Evolutionary conservation across 2,329 filamentous ascomycete species (phyloP).

Genomic region (Curvularia lunata): DNA sequence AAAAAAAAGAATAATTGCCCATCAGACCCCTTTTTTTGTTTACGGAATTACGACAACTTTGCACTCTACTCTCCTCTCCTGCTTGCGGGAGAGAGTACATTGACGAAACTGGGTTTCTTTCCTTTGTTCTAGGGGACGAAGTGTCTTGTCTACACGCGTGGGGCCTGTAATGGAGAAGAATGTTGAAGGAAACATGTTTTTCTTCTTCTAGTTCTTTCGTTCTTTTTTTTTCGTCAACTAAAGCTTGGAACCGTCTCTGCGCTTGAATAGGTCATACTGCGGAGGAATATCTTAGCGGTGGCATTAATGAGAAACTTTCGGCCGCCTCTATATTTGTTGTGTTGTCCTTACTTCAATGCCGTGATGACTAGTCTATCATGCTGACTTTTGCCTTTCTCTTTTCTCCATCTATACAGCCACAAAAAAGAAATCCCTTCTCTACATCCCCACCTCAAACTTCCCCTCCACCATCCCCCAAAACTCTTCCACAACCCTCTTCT

Average conservation of each 20-base stretch:
- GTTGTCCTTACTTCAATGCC: not conserved
- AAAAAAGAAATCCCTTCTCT: not conserved
- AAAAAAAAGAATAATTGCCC: not conserved
- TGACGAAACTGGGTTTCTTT: constrained; percentile 46
- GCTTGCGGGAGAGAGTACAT: constrained; percentile 43
- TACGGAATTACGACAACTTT: constrained; percentile 18
- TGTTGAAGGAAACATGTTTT: constrained; percentile 10
- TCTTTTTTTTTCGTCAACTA: not conserved
- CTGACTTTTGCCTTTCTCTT: not conserved
- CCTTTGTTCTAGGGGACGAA: constrained; percentile 35
- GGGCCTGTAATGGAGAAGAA: constrained; percentile 1
- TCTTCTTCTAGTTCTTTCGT: not conserved
- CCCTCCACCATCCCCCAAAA: constrained; percentile 57
- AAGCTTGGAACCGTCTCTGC: constrained; percentile 20
- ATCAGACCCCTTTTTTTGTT: constrained; percentile 15
- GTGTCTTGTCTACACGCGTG: constrained; percentile 16
- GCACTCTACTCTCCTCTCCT: constrained; percentile 21
- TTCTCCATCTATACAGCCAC: not conserved
- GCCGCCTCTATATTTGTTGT: constrained; percentile 35
- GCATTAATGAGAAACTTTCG: constrained; percentile 40
- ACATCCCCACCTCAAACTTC: constrained; percentile 52
- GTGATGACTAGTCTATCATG: constrained; percentile 1
- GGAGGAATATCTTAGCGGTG: constrained; percentile 34
- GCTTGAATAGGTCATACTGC: constrained; percentile 32
- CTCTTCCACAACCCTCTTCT: constrained; percentile 56